phyloP scores from a whole-genome alignment of 2,329 filamentous ascomycete genomes.

The Penicillium thymicola region DNA sequence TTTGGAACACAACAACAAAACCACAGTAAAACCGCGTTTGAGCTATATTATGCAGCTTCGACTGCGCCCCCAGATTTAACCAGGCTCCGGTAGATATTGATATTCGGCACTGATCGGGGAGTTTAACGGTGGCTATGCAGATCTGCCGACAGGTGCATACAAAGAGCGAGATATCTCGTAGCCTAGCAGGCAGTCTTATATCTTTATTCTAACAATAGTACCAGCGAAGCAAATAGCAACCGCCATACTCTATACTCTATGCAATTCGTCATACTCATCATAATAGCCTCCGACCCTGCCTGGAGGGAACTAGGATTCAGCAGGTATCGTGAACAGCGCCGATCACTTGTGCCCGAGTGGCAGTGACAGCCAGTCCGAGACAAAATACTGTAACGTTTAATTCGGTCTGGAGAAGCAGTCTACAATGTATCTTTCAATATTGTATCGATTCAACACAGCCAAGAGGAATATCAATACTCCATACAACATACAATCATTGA shows the following conservation, averaged over 20 bases:
- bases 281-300: not conserved
- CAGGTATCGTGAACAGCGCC: not conserved
- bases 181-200: conserved; percentile 8
- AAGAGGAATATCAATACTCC: not conserved
- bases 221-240: not conserved
- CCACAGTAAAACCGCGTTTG: not conserved
- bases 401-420: not conserved
- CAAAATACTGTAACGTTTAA: conserved; percentile 1
- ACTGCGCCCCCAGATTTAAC: not conserved
- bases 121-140: conserved; percentile 10
- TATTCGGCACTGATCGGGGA: not conserved
- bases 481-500: not conserved
- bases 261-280: not conserved
- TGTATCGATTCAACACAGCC: not conserved
- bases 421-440: not conserved
- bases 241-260: not conserved
- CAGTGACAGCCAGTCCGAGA: conserved; percentile 3
- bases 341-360: not conserved
- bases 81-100: not conserved
- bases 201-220: conserved; percentile 2
- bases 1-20: not conserved
- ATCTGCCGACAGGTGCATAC: not conserved
- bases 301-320: not conserved
- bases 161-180: not conserved
- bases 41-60: not conserved